phyloP scores from a whole-genome alignment of 805 yeast species.

The Wickerhamiella sergipiensis region DNA sequence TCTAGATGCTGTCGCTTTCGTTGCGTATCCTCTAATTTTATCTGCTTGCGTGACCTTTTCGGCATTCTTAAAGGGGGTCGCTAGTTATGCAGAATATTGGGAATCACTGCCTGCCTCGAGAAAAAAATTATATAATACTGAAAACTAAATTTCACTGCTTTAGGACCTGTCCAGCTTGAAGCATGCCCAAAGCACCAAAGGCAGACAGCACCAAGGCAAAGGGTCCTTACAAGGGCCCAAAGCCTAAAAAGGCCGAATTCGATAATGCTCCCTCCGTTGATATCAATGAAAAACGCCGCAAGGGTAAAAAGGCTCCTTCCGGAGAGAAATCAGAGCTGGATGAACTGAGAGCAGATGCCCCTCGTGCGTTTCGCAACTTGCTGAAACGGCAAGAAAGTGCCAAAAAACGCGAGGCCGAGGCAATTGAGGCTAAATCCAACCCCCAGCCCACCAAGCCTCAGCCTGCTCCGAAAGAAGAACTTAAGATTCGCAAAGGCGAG shows the following conservation, averaged over 20 bases:
- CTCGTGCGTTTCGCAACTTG: conserved; percentile 22
- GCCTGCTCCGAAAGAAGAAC: conserved; percentile 2
- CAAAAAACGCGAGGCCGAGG: conserved; percentile 1
- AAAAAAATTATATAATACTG: conserved; percentile 2
- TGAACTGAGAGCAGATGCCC: conserved; percentile 21
- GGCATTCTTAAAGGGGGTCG: conserved; percentile 7
- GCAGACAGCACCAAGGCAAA: conserved; percentile 6
- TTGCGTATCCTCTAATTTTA: conserved; percentile 2
- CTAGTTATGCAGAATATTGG: neutral
- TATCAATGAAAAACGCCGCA: conserved; percentile 8
- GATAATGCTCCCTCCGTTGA: conserved; percentile 14
- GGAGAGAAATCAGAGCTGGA: conserved; percentile 5
- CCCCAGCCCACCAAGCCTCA: conserved; percentile 2
- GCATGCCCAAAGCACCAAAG: neutral
- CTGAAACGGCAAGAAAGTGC: conserved; percentile 16
- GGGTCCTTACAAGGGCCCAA: conserved; percentile 14
- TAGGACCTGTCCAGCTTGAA: neutral
- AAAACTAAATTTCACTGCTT: neutral
- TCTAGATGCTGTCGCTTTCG: conserved; percentile 9
- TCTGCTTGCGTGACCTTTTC: conserved; percentile 7
- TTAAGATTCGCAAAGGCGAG: conserved; percentile 25
- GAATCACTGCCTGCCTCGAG: neutral
- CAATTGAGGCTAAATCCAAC: conserved; percentile 3
- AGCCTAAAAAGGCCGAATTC: conserved; percentile 7
- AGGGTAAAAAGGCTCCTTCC: conserved; percentile 5